These are phyloP conservation scores for Amniculicola lignicola DNA, from an alignment of 495 filamentous ascomycete species.

Conservation along the genomic window DNA sequence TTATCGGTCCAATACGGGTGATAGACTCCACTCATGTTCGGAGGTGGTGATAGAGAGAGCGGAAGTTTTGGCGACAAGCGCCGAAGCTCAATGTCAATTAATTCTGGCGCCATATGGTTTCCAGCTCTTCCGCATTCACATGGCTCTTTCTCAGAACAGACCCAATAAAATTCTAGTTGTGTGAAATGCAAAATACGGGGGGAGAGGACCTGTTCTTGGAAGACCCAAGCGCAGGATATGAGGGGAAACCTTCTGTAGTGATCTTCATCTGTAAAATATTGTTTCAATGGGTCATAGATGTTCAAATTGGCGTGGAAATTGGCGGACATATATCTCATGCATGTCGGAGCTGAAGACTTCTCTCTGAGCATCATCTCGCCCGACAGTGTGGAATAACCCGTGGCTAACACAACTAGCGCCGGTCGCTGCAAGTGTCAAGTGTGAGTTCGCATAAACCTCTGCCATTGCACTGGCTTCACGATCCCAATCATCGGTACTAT, in stretches of 20 bases:
- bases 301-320: not conserved
- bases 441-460: slow-evolving; percentile 3
- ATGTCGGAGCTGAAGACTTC: not conserved
- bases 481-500: slow-evolving; percentile 13
- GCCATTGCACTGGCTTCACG: slow-evolving; percentile 6
- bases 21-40: too few species aligned
- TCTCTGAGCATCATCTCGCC: not conserved
- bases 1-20: too few species aligned
- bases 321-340: not conserved
- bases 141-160: not conserved
- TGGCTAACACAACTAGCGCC: not conserved
- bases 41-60: not conserved
- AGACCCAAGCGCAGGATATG: slow-evolving; percentile 10
- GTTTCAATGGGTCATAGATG: not conserved
- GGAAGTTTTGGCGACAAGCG: not conserved
- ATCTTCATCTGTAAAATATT: not conserved
- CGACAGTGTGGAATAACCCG: not conserved
- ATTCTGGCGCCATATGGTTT: not conserved
- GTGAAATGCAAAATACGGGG: slow-evolving; percentile 13
- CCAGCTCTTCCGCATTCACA: slow-evolving; percentile 10
- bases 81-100: not conserved
- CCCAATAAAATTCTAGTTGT: slow-evolving; percentile 2
- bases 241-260: not conserved
- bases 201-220: slow-evolving; percentile 29
- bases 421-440: slow-evolving; percentile 5